These are phyloP conservation scores for Naganishia randhawae DNA, from an alignment of 768 basidiomycete species.

Conservation along the genomic window DNA sequence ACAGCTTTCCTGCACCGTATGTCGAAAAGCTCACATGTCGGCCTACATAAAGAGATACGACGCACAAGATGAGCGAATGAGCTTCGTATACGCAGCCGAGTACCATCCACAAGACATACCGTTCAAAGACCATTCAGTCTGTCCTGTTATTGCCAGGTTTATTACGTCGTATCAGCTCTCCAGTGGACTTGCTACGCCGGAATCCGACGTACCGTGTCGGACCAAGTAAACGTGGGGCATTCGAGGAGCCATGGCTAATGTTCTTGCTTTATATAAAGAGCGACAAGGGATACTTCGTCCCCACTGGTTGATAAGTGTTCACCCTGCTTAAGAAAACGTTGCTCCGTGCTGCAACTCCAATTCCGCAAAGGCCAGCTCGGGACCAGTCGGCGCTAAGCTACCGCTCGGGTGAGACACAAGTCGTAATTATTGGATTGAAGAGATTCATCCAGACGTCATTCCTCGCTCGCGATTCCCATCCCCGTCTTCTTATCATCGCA, in stretches of 20 bases:
- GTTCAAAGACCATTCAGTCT: slow-evolving; percentile 90
- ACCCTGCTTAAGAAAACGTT: too few species aligned
- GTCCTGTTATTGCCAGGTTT: slow-evolving; percentile 56
- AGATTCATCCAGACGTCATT: too few species aligned
- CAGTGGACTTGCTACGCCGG: background rate
- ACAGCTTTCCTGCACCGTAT: slow-evolving; percentile 21
- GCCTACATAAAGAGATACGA: slow-evolving; percentile 8
- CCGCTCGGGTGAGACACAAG: too few species aligned
- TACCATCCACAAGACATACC: slow-evolving; percentile 55
- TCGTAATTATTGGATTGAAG: too few species aligned
- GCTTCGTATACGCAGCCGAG: background rate
- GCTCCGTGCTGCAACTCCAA: too few species aligned
- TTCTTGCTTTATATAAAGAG: background rate
- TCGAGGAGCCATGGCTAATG: slow-evolving; percentile 30
- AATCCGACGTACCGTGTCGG: slow-evolving; percentile 62
- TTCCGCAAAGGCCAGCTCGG: too few species aligned
- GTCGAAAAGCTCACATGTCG: slow-evolving; percentile 13
- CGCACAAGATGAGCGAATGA: slow-evolving; percentile 1
- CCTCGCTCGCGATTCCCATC: too few species aligned
- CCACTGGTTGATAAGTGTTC: too few species aligned
- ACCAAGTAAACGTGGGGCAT: slow-evolving; percentile 75
- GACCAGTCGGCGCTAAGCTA: too few species aligned
- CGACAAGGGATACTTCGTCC: too few species aligned
- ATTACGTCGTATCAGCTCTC: background rate
- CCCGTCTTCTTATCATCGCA: too few species aligned